Evolutionary conservation across 208 protist species (phyloP).

Genomic region (Acanthamoeba sp.): DNA sequence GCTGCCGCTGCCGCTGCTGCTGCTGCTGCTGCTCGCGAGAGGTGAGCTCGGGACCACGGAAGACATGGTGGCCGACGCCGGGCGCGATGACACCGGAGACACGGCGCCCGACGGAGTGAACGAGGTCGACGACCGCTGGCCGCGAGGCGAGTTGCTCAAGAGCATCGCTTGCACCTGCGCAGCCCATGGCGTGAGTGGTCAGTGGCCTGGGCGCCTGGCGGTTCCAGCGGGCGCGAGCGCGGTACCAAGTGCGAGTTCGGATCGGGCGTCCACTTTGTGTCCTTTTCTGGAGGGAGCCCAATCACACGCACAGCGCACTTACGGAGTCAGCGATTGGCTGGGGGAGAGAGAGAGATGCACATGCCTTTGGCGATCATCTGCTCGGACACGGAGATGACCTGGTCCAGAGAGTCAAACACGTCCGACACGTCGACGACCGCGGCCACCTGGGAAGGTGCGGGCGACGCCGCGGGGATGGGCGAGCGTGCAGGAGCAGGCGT

Average conservation of each 20-base stretch:
- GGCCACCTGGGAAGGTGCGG: neutral
- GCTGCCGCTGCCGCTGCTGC: too few relatives aligned
- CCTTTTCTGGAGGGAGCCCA: neutral
- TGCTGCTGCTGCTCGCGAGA: too few relatives aligned
- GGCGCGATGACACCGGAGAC: neutral
- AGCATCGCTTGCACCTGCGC: neutral
- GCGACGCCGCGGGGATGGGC: neutral
- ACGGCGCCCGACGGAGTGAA: neutral
- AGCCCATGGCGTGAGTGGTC: too few relatives aligned
- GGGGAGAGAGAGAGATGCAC: neutral
- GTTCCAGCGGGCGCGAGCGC: too few relatives aligned
- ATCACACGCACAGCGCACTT: neutral
- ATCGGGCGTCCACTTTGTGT: neutral
- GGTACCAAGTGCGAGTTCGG: neutral
- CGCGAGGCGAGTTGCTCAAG: neutral
- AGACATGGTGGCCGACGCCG: neutral
- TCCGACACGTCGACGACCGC: neutral
- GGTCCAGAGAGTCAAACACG: slow-evolving; percentile 52
- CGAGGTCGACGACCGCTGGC: neutral
- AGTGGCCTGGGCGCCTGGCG: too few relatives aligned
- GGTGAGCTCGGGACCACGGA: neutral
- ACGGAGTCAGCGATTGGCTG: neutral
- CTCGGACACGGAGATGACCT: slow-evolving; percentile 58
- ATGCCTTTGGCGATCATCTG: slow-evolving; percentile 17
- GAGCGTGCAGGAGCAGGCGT: neutral